Percentiles rank a stretch among this genome's conserved stretches.
These are phyloP conservation scores for Gossypium rotundifolium DNA, from an alignment of 345 rosid genomes.

Conservation along the genomic window DNA sequence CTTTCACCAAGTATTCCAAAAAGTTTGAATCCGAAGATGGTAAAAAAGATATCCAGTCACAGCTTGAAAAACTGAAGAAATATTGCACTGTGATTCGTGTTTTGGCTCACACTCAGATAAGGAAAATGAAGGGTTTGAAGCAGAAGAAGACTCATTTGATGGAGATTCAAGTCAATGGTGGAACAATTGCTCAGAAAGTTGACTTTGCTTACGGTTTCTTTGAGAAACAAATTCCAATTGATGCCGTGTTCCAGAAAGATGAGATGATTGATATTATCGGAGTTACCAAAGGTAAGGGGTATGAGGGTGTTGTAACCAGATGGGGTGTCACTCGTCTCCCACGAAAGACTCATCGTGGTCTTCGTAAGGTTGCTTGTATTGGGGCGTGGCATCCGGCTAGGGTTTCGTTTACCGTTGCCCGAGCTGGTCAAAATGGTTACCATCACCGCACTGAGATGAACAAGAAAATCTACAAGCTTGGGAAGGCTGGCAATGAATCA, in stretches of 20 bases:
- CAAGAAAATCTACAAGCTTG: conserved; percentile 80
- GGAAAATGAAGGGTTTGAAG: conserved; percentile 83
- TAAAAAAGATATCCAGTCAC: conserved; percentile 49
- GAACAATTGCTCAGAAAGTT: conserved; percentile 63
- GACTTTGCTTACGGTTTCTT: conserved; percentile 79
- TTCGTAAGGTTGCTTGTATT: conserved; percentile 92
- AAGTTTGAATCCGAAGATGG: conserved; percentile 70
- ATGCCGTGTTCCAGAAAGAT: conserved; percentile 81
- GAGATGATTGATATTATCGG: conserved; percentile 92
- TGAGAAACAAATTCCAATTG: conserved; percentile 81
- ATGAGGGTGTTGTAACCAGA: conserved; percentile 90
- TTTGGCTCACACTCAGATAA: conserved; percentile 90
- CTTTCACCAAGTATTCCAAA: conserved; percentile 70
- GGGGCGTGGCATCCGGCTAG: conserved; percentile 99
- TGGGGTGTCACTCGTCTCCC: conserved; percentile 99
- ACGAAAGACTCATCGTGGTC: conserved; percentile 90
- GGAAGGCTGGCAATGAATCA: conserved; percentile 70
- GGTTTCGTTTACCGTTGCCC: conserved; percentile 90
- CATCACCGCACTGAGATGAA: conserved; percentile 94
- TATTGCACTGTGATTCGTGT: conserved; percentile 75
- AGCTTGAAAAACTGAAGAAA: conserved; percentile 83
- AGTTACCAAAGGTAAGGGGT: conserved; percentile 92
- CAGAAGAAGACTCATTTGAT: conserved; percentile 90
- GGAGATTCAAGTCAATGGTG: conserved; percentile 96
- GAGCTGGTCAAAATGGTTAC: conserved; percentile 96